Evolutionary conservation across 148 eudicot species (phyloP).

Genomic region (Gaultheria prostrata): DNA sequence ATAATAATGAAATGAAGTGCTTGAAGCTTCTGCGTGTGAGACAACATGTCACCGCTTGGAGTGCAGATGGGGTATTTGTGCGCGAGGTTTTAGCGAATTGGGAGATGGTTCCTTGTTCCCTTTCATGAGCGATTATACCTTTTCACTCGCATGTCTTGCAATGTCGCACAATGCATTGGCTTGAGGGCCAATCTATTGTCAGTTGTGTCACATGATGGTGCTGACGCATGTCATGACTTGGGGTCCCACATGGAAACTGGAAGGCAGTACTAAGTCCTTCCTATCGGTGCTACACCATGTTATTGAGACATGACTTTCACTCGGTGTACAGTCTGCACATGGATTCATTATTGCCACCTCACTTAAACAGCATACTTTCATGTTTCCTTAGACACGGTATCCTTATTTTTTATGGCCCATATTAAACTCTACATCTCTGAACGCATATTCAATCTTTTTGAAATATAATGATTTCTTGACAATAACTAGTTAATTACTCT

Average conservation of each 20-base stretch:
- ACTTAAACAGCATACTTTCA: not conserved
- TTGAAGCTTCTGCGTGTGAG: not conserved
- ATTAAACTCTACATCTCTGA: not conserved
- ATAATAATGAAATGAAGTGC: not conserved
- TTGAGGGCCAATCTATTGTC: not conserved
- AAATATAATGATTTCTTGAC: not conserved
- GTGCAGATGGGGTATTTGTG: not conserved
- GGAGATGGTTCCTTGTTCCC: not conserved
- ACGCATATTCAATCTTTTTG: not conserved
- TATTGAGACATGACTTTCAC: not conserved
- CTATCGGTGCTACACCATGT: not conserved
- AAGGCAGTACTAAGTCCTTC: not conserved
- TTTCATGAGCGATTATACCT: not conserved
- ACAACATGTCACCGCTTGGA: not conserved
- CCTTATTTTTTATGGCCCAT: not conserved
- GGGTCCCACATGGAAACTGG: not conserved
- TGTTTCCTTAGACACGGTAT: not conserved
- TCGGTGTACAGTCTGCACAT: not conserved
- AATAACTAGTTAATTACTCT: not conserved
- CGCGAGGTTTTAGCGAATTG: not conserved
- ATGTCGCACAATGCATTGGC: not conserved
- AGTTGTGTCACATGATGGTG: not conserved
- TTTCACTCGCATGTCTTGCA: not conserved
- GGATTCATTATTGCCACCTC: constrained; percentile 6
- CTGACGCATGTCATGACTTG: not conserved